phyloP scores from a whole-genome alignment of 805 yeast species.

The Sungouiozyma ichnusensis region DNA sequence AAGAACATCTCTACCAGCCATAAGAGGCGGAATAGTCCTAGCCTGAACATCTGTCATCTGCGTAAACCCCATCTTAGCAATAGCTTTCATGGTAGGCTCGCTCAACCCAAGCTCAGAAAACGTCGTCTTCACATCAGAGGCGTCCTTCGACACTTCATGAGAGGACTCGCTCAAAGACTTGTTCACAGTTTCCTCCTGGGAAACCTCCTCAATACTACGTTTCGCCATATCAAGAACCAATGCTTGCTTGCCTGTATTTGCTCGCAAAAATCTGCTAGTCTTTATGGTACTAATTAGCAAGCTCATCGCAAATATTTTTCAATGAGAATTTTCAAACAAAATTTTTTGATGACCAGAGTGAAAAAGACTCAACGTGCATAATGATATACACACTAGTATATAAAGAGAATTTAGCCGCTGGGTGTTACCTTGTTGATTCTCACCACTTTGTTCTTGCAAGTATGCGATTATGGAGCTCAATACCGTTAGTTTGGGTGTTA shows the following conservation, averaged over 20 bases:
- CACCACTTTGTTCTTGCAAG: neutral
- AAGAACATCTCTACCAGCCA: constrained; percentile 93
- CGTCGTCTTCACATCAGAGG: neutral
- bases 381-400: neutral
- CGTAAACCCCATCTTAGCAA: constrained; percentile 79
- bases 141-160: too few species aligned
- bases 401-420: neutral
- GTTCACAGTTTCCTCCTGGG: neutral
- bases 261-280: too few species aligned
- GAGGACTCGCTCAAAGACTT: too few species aligned
- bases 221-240: neutral
- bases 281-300: too few species aligned
- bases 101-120: constrained; percentile 29
- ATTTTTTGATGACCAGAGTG: too few species aligned
- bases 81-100: constrained; percentile 71
- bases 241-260: too few species aligned
- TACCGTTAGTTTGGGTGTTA: too few species aligned
- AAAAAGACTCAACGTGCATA: too few species aligned
- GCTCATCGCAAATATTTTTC: neutral
- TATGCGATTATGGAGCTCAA: too few species aligned
- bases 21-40: constrained; percentile 88
- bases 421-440: neutral
- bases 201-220: neutral
- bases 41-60: constrained; percentile 93
- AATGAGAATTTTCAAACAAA: neutral